Evolutionary conservation across 2,329 filamentous ascomycete species (phyloP).

Genomic region (Colletotrichum sp.): DNA sequence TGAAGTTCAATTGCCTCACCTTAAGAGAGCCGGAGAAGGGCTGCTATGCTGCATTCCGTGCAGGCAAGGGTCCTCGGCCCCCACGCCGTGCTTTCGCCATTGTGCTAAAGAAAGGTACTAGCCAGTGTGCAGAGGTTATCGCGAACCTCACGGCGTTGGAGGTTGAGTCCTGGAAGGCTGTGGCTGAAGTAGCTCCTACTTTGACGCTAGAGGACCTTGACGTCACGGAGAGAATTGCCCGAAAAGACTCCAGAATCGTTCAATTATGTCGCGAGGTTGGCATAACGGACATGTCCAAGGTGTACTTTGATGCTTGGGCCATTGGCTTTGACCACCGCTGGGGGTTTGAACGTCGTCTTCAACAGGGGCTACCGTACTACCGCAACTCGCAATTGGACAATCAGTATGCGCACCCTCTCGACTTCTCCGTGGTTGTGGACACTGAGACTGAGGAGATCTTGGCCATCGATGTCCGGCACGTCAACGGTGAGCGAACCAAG

Average conservation of each 20-base stretch:
- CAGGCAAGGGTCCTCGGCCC: constrained; percentile 48
- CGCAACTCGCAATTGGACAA: constrained; percentile 71
- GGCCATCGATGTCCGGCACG: constrained; percentile 43
- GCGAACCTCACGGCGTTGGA: constrained; percentile 46
- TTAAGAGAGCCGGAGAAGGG: constrained; percentile 68
- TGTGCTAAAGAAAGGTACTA: constrained; percentile 44
- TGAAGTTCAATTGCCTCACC: constrained; percentile 67
- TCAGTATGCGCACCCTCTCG: constrained; percentile 40
- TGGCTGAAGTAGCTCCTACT: constrained; percentile 50
- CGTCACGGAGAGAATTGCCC: constrained; percentile 71
- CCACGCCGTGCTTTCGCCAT: constrained; percentile 57
- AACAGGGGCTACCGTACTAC: constrained; percentile 85
- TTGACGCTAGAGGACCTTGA: constrained; percentile 84
- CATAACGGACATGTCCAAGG: constrained; percentile 82
- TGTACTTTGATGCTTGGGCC: constrained; percentile 86
- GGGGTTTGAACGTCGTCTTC: constrained; percentile 72
- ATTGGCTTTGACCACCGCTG: constrained; percentile 84
- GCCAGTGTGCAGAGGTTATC: constrained; percentile 49
- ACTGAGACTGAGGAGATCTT: constrained; percentile 49
- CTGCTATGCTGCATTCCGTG: constrained; percentile 66
- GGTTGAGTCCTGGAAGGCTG: constrained; percentile 50
- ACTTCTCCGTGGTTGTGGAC: constrained; percentile 50
- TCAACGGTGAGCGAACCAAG: constrained; percentile 30
- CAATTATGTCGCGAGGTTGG: constrained; percentile 78
- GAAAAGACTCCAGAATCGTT: constrained; percentile 75